Conservation (phyloP, 202 grass and related monocot genomes). For the Digitaria exilis region DNA sequence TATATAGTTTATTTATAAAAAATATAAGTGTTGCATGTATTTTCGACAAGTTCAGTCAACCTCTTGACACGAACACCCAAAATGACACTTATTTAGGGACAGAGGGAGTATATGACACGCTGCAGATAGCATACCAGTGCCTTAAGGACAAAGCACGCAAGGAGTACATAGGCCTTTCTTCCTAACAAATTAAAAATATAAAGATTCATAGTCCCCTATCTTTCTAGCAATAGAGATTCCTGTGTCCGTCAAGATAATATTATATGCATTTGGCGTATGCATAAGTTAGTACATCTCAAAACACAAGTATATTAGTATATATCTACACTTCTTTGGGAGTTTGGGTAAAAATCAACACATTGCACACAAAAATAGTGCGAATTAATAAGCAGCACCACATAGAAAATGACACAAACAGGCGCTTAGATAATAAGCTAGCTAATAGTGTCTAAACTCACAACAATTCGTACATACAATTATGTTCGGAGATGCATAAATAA, state of each 20-base stretch:
- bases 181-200: neutral
- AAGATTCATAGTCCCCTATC: neutral
- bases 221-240: neutral
- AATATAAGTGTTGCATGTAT: too few species aligned
- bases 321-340: neutral
- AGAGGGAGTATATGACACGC: neutral
- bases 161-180: neutral
- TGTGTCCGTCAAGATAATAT: neutral
- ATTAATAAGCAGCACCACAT: neutral
- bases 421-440: neutral
- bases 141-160: neutral
- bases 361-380: neutral
- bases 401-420: neutral
- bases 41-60: too few species aligned
- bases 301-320: too few species aligned
- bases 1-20: too few species aligned
- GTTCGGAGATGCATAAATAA: neutral
- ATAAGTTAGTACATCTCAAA: neutral
- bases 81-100: too few species aligned
- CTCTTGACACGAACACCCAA: too few species aligned
- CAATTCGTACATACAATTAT: slow-evolving; percentile 16
- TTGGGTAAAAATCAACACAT: neutral
- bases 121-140: neutral
- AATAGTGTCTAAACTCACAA: neutral
- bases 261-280: neutral